Conservation (phyloP, 2,329 filamentous ascomycete genomes). For the Trichoderma polysporum region DNA sequence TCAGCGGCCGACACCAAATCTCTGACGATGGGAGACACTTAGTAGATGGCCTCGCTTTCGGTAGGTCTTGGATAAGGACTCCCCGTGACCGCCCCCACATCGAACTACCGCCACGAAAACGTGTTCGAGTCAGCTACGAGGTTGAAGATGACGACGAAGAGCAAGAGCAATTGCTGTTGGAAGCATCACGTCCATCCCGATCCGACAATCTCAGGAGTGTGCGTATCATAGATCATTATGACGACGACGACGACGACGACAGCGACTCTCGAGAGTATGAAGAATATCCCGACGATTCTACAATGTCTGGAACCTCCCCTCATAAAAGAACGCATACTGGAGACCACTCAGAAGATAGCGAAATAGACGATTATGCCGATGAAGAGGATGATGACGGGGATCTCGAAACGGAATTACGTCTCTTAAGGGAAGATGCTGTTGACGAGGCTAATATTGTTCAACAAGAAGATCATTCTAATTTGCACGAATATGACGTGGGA, state of each 20-base stretch:
- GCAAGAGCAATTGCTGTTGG: conserved; percentile 2
- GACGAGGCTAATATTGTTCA: not conserved
- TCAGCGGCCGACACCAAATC: conserved; percentile 81
- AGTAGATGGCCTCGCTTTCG: conserved; percentile 82
- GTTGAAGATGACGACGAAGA: conserved; percentile 43
- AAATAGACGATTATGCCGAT: not conserved
- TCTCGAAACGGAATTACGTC: not conserved
- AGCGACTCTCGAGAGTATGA: conserved; percentile 17
- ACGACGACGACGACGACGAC: conserved; percentile 27
- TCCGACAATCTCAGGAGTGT: not conserved
- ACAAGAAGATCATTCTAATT: not conserved
- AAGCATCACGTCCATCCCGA: not conserved
- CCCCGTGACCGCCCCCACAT: conserved; percentile 64
- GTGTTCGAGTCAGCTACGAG: conserved; percentile 51
- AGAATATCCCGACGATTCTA: not conserved
- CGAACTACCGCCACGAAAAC: conserved; percentile 72
- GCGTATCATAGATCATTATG: conserved; percentile 30
- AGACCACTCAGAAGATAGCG: not conserved
- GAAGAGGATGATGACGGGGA: conserved; percentile 13
- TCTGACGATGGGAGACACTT: conserved; percentile 74
- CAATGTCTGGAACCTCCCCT: not conserved
- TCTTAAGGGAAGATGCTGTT: not conserved
- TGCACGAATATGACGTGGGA: conserved; percentile 23
- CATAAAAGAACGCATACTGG: not conserved
- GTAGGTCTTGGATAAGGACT: conserved; percentile 64